Evolutionary conservation across 148 eudicot species (phyloP).

Genomic region (Nyssa sinensis): DNA sequence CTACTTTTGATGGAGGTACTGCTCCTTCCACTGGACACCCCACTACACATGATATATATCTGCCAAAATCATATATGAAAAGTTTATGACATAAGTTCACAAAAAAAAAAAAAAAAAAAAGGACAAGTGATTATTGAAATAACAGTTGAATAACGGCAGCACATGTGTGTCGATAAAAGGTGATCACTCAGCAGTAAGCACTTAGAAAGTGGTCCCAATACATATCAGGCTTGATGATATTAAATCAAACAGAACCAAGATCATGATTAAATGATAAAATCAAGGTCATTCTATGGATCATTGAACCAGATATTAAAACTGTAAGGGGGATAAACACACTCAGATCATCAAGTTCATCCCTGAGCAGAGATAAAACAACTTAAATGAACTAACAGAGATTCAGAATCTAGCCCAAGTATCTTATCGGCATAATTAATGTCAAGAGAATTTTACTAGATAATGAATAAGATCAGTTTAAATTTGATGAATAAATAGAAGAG

Average conservation of each 20-base stretch:
- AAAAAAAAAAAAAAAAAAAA: no score
- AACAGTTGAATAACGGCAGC: neutral
- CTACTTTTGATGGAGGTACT: conserved; percentile 84
- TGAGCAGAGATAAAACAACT: neutral
- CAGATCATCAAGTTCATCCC: neutral
- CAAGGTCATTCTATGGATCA: neutral
- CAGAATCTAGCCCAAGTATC: no score
- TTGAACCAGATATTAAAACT: neutral
- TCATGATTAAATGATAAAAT: neutral
- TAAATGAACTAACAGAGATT: neutral
- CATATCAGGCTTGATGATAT: neutral
- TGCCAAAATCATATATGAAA: conserved; percentile 23
- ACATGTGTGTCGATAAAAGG: neutral
- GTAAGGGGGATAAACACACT: neutral
- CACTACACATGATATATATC: conserved; percentile 94
- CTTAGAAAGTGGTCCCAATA: neutral
- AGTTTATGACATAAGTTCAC: neutral
- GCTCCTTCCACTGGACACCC: conserved; percentile 97
- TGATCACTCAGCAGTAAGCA: no score
- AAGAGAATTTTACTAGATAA: no score
- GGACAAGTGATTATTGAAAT: neutral
- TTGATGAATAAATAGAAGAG: neutral
- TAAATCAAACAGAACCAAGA: neutral
- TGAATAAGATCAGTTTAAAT: no score
- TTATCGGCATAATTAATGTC: no score